Conservation (phyloP, 495 filamentous ascomycete species). For the Aspergillus sclerotiicarbonarius region DNA sequence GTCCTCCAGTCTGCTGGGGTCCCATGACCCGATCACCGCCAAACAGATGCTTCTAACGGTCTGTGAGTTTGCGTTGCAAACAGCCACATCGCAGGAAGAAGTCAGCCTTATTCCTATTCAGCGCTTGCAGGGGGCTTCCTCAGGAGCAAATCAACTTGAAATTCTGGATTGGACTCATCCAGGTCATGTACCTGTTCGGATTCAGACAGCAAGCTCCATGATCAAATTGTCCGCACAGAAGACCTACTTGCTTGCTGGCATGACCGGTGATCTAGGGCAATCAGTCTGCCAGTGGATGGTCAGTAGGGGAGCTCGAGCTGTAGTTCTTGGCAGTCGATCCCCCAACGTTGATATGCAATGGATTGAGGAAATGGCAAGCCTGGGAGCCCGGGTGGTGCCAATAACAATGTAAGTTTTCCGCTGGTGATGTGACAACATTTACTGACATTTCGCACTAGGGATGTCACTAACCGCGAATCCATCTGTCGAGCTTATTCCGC, state of each 20-base stretch:
- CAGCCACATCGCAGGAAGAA: background rate
- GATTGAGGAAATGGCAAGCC: conserved; percentile 20
- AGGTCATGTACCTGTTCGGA: conserved; percentile 1
- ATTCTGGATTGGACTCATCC: conserved; percentile 19
- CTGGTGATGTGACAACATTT: background rate
- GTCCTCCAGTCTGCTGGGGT: background rate
- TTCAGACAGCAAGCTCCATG: conserved; percentile 12
- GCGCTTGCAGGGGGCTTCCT: background rate
- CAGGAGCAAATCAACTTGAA: background rate
- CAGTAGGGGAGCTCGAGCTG: conserved; percentile 12
- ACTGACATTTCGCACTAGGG: conserved; percentile 1
- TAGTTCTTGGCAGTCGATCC: conserved; percentile 45
- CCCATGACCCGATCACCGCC: too few species aligned
- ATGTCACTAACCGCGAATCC: conserved; percentile 9
- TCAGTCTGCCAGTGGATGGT: conserved; percentile 28
- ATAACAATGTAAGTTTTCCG: conserved; percentile 10
- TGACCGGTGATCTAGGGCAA: conserved; percentile 27
- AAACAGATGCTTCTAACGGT: background rate
- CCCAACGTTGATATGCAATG: conserved; percentile 46
- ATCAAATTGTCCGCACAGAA: conserved; percentile 20
- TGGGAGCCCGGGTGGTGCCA: conserved; percentile 4
- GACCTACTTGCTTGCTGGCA: conserved; percentile 26
- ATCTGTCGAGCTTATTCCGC: conserved; percentile 1
- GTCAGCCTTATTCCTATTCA: background rate
- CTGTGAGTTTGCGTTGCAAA: background rate